Percentiles rank a stretch among this genome's conserved stretches.
These are phyloP conservation scores for Microthlaspi erraticum DNA, from an alignment of 345 rosid species.

Conservation along the genomic window DNA sequence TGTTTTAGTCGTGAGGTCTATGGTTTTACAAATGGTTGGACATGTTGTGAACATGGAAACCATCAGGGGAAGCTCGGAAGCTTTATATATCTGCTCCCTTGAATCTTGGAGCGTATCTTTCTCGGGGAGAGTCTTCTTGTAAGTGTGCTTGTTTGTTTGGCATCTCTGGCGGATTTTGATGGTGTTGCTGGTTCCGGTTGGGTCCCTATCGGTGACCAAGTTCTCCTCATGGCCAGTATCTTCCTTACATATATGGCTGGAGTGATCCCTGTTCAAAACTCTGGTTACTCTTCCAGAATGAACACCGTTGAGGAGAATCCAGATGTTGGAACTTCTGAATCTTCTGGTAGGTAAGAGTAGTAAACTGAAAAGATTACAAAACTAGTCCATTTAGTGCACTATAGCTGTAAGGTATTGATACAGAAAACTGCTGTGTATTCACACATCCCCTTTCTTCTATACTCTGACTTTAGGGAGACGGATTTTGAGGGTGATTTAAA, in stretches of 20 bases:
- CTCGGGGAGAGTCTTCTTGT: constrained; percentile 37
- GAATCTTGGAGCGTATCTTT: constrained; percentile 41
- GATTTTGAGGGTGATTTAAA: constrained; percentile 48
- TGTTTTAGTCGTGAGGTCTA: constrained; percentile 42
- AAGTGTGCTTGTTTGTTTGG: constrained; percentile 53
- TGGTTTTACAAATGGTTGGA: constrained; percentile 55
- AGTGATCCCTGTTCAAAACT: constrained; percentile 62
- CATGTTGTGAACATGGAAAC: constrained; percentile 41
- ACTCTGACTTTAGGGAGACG: constrained; percentile 49
- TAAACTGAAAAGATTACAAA: constrained; percentile 39
- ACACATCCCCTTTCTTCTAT: constrained; percentile 18
- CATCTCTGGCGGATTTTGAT: constrained; percentile 60
- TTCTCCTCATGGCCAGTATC: constrained; percentile 70
- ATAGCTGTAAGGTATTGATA: background rate
- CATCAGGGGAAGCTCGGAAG: constrained; percentile 37
- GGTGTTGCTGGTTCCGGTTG: constrained; percentile 57
- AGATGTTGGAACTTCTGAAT: constrained; percentile 48
- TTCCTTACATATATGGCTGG: constrained; percentile 86
- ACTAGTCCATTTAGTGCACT: background rate
- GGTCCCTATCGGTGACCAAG: constrained; percentile 70
- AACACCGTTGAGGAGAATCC: constrained; percentile 39
- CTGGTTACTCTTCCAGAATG: constrained; percentile 45
- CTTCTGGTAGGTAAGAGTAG: constrained; percentile 97
- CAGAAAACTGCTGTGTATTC: constrained; percentile 16
- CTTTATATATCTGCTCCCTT: constrained; percentile 34